Evolutionary conservation across 371 early-diverging fungal species (phyloP), one percentile per base, ranked within the genome.

Genomic region (Mortierella sp.): DNA sequence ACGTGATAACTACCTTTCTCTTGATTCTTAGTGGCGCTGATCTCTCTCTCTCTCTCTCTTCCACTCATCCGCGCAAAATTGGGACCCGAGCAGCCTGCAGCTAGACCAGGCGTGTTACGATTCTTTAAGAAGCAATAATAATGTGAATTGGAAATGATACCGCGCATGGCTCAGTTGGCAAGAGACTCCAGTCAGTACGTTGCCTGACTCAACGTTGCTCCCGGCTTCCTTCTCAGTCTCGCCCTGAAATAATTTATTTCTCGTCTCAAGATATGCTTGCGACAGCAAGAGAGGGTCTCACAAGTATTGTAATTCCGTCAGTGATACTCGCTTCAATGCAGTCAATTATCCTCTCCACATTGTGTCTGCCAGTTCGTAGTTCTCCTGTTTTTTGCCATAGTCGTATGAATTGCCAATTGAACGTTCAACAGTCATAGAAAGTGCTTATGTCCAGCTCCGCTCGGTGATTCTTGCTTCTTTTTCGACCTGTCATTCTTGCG

Each of bases 401-500:
- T 24, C 24, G 24, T 18, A 24, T 18, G 7, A 7, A 54, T 54
- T 18, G 24, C 18, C 35, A 63, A 35, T 63, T 32, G 35, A 18
- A 63, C 63, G 63, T 63, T 16, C 18, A 32, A 41, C 41, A 54
- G 24, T 56, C 27, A 54, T 24, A 56, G 56, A 8, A 56, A 12
- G 56, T 16, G 35, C 32, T 60, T 35, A 14, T 35, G 70, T 44
- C 70, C 44, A 46, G 48, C 48, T 46, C 48, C 44, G 70, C 44
- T 70, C 70, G 43, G 70, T 70, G 27, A 44, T 70, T 21, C 38
- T 21, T 68, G 32, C 63, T 27, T 27, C 63, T 32, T 27, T 21
- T 44, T 44, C 27, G 3, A 27, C 21, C 43, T 41, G 43, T 70
- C 70, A 4, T 32, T 65, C 75, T 75, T 75, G 75, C 63, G 56